Base-by-base conservation (phyloP, 192 early-diverging fungal species). In the Umbelopsis ramanniana region DNA sequence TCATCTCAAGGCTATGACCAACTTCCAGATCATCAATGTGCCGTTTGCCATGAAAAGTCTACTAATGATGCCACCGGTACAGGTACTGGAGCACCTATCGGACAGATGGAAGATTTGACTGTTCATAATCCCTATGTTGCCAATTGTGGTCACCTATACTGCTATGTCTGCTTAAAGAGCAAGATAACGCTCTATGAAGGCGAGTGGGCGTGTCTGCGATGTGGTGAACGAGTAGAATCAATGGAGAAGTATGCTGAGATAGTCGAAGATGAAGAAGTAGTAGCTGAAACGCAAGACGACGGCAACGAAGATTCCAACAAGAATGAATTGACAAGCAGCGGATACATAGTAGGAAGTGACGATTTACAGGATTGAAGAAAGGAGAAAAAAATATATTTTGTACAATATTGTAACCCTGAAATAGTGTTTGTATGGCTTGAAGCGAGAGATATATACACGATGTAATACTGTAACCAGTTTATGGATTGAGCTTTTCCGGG, bases 81-180 rank as follows among this genome's bases (percentile, higher is more conserved):
- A 22, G 60, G 72, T 4, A 57, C 73, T 8, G 45, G 71, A 3
- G 71, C 74, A 15, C 48, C 79, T 19, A 69, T 86, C 54, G 81
- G 80, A 55, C 79, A 77, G 38, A 66, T 50, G 0, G 52, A 74
- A 24, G 70, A 74, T 19, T 72, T 69, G 33, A 75, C 77, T 11
- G 77, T 90, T 12, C 81, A 81, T n/a, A 93, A 90, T 54, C 91
- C 96, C 21, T 94, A 95, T 71, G 77, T 82, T 19, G 88, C 95
- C 2, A 87, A 90, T 66, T 98, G 96, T 74, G 93, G 91, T 0
- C 95, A 98, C 60, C 52, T 85, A 0, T 98, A 90, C 75, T 98
- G 96, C 79, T 98, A 98, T 72, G 94, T 94, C 69, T 98, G 96
- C 75, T 83, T 98, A 47, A 88, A 88, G 80, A 92, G 80, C 52